A percentile compares a stretch with the other conserved stretches of the same genome.
Evolutionary conservation across 1,139 yeast genomes (phyloP).

Genomic region (Candida neerlandica): DNA sequence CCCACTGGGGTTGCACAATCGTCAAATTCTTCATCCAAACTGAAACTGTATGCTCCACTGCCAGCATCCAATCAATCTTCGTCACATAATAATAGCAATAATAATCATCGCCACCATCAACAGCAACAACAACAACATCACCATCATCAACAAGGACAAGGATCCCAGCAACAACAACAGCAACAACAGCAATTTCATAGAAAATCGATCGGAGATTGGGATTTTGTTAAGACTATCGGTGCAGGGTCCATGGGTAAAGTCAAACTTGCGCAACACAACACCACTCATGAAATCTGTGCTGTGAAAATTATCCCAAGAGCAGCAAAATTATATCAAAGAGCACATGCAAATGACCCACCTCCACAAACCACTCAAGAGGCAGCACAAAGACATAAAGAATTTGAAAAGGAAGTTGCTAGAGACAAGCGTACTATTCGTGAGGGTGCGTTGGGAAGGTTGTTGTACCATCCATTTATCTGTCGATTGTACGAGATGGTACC

Average conservation of each 20-base stretch:
- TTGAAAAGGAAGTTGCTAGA: slow-evolving; percentile 85
- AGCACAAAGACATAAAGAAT: slow-evolving; percentile 67
- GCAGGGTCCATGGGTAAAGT: slow-evolving; percentile 99
- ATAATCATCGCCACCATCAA: neutral
- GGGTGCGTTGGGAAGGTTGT: slow-evolving; percentile 87
- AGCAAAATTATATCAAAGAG: slow-evolving; percentile 72
- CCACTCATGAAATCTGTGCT: slow-evolving; percentile 84
- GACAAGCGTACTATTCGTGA: slow-evolving; percentile 93
- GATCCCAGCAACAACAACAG: slow-evolving; percentile 18
- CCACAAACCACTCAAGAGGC: slow-evolving; percentile 58
- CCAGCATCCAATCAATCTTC: slow-evolving; percentile 2
- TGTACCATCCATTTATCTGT: slow-evolving; percentile 92
- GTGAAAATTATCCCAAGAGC: slow-evolving; percentile 83
- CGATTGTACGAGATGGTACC: slow-evolving; percentile 91
- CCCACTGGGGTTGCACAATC: slow-evolving; percentile 14
- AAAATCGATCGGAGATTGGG: slow-evolving; percentile 95
- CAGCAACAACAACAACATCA: slow-evolving; percentile 3
- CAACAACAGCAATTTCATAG: slow-evolving; percentile 67
- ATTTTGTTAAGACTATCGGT: slow-evolving; percentile 90
- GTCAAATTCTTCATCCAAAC: slow-evolving; percentile 3
- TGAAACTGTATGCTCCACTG: slow-evolving; percentile 6
- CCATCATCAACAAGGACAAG: slow-evolving; percentile 2
- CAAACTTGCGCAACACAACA: slow-evolving; percentile 83
- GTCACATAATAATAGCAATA: slow-evolving; percentile 1
- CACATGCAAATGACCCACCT: slow-evolving; percentile 73